Evolutionary conservation across 2,329 filamentous ascomycete species (phyloP).

Genomic region (Colletotrichum somersetense): DNA sequence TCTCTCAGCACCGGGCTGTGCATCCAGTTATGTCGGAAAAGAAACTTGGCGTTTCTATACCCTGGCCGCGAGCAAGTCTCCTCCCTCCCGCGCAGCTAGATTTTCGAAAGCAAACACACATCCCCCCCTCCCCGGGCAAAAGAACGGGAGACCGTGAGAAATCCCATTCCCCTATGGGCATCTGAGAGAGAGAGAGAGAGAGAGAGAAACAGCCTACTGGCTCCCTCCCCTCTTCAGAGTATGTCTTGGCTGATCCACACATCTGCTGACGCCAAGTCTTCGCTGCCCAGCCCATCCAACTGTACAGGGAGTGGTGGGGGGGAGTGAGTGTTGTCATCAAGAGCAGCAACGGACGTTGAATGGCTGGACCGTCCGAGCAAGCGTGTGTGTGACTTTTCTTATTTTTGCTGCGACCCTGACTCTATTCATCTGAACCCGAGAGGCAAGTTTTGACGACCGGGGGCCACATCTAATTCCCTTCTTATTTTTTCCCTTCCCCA

Average conservation of each 20-base stretch:
- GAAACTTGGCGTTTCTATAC: slow-evolving; percentile 20
- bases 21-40: slow-evolving; percentile 14
- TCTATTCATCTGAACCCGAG: background rate
- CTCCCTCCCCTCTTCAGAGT: slow-evolving; percentile 4
- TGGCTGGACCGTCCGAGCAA: slow-evolving; percentile 6
- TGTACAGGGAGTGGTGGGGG: slow-evolving; percentile 7
- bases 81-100: background rate
- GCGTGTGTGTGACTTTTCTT: background rate
- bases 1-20: slow-evolving; percentile 15
- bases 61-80: background rate
- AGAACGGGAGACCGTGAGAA: background rate
- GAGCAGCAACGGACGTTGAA: background rate
- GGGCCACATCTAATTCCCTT: slow-evolving; percentile 11
- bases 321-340: background rate
- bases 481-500: slow-evolving; percentile 19
- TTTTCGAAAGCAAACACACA: background rate
- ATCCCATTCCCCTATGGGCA: background rate
- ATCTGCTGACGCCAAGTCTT: slow-evolving; percentile 41
- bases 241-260: slow-evolving; percentile 41
- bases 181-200: background rate
- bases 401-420: background rate
- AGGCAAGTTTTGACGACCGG: slow-evolving; percentile 35
- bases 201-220: background rate
- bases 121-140: background rate
- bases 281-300: slow-evolving; percentile 29